A percentile compares a stretch with the other conserved stretches of the same genome.
Evolutionary conservation across 2,329 filamentous ascomycete species (phyloP).

Genomic region (Claviceps arundinis): DNA sequence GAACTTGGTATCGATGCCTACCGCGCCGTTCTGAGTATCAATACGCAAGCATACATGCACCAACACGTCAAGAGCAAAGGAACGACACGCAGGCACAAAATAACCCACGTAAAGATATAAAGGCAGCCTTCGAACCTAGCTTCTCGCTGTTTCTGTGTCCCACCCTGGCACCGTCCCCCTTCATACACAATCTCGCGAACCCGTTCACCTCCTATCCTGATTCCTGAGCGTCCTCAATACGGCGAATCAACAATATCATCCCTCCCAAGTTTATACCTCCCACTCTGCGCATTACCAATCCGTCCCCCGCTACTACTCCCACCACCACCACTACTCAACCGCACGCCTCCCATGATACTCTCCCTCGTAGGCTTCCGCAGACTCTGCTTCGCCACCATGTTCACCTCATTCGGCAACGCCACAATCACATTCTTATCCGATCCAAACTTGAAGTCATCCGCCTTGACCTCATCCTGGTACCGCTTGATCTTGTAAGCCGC

Average conservation of each 20-base stretch:
- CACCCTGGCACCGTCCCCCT: background rate
- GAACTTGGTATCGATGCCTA: too few relatives aligned
- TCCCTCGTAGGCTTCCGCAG: slow-evolving; percentile 83
- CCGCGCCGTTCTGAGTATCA: too few relatives aligned
- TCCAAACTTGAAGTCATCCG: slow-evolving; percentile 96
- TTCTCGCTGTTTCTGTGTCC: too few relatives aligned
- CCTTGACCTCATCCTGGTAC: slow-evolving; percentile 89
- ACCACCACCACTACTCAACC: slow-evolving; percentile 25
- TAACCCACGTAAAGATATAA: too few relatives aligned
- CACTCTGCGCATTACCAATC: slow-evolving; percentile 39
- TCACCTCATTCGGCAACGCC: slow-evolving; percentile 89
- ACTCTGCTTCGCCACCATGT: slow-evolving; percentile 83
- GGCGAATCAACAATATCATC: slow-evolving; percentile 73
- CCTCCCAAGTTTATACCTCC: slow-evolving; percentile 59
- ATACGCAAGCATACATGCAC: too few relatives aligned
- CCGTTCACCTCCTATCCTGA: too few relatives aligned
- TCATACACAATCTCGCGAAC: background rate
- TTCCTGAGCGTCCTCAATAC: slow-evolving; percentile 26
- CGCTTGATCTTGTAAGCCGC: slow-evolving; percentile 94
- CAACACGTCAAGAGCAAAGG: too few relatives aligned
- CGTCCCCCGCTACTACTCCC: slow-evolving; percentile 33
- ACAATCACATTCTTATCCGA: slow-evolving; percentile 98
- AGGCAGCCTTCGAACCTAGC: too few relatives aligned
- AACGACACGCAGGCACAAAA: too few relatives aligned
- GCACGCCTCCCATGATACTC: slow-evolving; percentile 62